phyloP scores from a whole-genome alignment of 306 rosid species.

The Gastrolobium villosum region DNA sequence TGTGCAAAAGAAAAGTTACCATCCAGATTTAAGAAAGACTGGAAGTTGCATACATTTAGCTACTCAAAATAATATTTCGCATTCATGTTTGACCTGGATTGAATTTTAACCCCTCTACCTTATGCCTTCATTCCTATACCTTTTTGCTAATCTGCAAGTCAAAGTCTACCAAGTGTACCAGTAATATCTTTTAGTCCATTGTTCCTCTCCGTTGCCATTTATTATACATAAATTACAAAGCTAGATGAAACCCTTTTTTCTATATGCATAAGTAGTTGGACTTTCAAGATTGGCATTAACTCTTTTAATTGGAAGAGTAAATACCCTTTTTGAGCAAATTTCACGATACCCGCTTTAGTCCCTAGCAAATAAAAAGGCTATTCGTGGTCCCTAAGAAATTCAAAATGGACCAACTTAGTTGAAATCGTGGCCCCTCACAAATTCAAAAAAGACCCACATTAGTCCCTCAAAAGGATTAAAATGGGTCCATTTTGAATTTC shows the following conservation, averaged over 20 bases:
- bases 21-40: background rate
- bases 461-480: no score
- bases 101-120: background rate
- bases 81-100: background rate
- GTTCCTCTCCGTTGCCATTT: slow-evolving; percentile 25
- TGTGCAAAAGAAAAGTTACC: background rate
- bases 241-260: slow-evolving; percentile 25
- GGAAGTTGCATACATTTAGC: slow-evolving; percentile 6
- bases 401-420: no score
- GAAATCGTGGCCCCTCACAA: no score
- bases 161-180: background rate
- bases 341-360: no score
- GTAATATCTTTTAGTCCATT: slow-evolving; percentile 24
- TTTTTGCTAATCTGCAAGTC: slow-evolving; percentile 21
- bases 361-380: no score
- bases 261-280: background rate
- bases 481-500: no score
- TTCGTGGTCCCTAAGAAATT: no score
- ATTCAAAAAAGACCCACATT: no score
- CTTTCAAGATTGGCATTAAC: slow-evolving; percentile 31
- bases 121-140: slow-evolving; percentile 26
- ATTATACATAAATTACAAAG: slow-evolving; percentile 2
- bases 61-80: slow-evolving; percentile 12
- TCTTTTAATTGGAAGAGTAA: background rate
- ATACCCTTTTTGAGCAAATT: no score